These are phyloP conservation scores for Didymella segeticola DNA, from an alignment of 2,329 filamentous ascomycete species.

Conservation along the genomic window DNA sequence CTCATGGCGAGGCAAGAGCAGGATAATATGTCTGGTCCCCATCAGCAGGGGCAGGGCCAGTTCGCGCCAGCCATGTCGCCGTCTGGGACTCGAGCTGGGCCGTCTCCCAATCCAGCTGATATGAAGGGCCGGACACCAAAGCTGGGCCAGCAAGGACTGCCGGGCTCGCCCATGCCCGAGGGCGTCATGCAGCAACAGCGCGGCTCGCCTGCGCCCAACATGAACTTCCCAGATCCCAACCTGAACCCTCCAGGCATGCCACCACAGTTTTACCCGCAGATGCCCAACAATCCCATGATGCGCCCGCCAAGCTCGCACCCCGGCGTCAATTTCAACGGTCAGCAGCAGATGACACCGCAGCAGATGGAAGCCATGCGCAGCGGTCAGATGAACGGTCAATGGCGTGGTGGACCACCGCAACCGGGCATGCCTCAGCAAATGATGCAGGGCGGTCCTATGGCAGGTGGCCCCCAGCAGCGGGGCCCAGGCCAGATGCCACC, in stretches of 20 bases:
- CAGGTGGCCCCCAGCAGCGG: constrained; percentile 73
- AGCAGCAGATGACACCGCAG: constrained; percentile 67
- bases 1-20: constrained; percentile 85
- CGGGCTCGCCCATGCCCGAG: constrained; percentile 72
- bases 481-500: constrained; percentile 58
- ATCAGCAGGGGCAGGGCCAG: constrained; percentile 55
- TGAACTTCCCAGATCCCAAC: constrained; percentile 54
- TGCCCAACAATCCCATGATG: constrained; percentile 59
- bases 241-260: constrained; percentile 58
- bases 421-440: constrained; percentile 63
- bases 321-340: constrained; percentile 64
- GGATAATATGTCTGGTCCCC: constrained; percentile 66
- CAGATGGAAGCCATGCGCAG: constrained; percentile 58
- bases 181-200: constrained; percentile 69
- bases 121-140: constrained; percentile 81
- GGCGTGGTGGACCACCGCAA: constrained; percentile 40
- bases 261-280: constrained; percentile 47
- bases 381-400: constrained; percentile 19
- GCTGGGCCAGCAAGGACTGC: constrained; percentile 72
- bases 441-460: constrained; percentile 56
- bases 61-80: constrained; percentile 74
- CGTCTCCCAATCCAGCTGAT: constrained; percentile 78
- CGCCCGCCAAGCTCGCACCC: constrained; percentile 56
- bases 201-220: constrained; percentile 66
- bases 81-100: constrained; percentile 70